A percentile compares a stretch with the other conserved stretches of the same genome.
Conservation (phyloP, 2,329 filamentous ascomycete species). For the Ceratocystis smalleyi region DNA sequence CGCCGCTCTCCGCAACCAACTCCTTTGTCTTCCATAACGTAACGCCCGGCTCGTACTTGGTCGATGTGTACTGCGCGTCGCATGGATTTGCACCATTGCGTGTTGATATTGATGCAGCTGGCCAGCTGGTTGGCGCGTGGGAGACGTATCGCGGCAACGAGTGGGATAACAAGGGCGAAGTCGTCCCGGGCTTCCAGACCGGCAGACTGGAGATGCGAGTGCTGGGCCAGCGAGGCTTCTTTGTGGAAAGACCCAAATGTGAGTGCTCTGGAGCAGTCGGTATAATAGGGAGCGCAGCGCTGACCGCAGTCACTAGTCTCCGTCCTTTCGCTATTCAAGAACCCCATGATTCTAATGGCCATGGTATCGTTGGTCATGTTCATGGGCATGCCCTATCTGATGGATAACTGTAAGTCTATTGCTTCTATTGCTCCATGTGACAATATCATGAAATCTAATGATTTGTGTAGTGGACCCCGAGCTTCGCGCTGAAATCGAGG, state of each 20-base stretch:
- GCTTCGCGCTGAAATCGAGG: constrained; percentile 80
- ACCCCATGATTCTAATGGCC: constrained; percentile 91
- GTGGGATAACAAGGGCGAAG: constrained; percentile 73
- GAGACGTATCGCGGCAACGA: constrained; percentile 81
- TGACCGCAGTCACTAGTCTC: constrained; percentile 40
- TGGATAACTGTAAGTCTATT: constrained; percentile 72
- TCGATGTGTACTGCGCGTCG: constrained; percentile 61
- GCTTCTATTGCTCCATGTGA: neutral
- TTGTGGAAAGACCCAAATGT: constrained; percentile 61
- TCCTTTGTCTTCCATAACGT: constrained; percentile 65
- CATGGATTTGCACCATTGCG: constrained; percentile 65
- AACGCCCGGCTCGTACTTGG: constrained; percentile 58
- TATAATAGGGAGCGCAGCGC: neutral
- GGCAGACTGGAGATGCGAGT: constrained; percentile 44
- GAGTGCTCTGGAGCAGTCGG: constrained; percentile 26
- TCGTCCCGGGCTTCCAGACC: constrained; percentile 27
- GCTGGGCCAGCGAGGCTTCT: constrained; percentile 55
- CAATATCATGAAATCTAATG: constrained; percentile 16
- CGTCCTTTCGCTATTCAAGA: constrained; percentile 70
- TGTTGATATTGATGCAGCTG: constrained; percentile 70
- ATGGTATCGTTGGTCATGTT: constrained; percentile 69
- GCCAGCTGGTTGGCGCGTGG: constrained; percentile 54
- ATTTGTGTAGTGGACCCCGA: constrained; percentile 74
- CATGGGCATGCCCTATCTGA: constrained; percentile 82
- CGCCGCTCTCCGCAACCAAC: constrained; percentile 51